These are phyloP conservation scores for Deinandra increscens DNA, from an alignment of 129 eudicot genomes.

Conservation along the genomic window DNA sequence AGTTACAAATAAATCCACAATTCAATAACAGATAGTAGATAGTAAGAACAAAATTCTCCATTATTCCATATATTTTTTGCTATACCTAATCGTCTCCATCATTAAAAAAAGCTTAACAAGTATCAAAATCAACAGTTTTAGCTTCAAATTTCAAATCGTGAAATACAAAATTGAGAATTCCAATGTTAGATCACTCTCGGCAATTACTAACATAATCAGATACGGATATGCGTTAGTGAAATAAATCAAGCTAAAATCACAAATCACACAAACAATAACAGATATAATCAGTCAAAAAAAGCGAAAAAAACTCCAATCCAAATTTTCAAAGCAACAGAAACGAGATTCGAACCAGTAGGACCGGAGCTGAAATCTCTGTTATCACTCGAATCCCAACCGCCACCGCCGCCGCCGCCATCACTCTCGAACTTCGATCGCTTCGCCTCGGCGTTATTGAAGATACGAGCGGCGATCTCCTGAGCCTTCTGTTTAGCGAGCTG, in stretches of 20 bases:
- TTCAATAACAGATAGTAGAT: not conserved
- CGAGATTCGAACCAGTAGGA: slow-evolving; percentile 30
- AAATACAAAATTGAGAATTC: too few relatives aligned
- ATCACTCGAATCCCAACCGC: slow-evolving; percentile 36
- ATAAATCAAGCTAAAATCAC: too few relatives aligned
- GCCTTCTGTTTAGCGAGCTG: slow-evolving; percentile 55
- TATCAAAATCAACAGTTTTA: too few relatives aligned
- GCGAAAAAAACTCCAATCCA: too few relatives aligned
- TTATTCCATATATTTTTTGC: too few relatives aligned
- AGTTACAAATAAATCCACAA: not conserved
- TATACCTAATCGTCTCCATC: too few relatives aligned
- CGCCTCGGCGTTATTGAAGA: slow-evolving; percentile 49
- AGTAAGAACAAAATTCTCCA: too few relatives aligned
- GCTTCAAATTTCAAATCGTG: not conserved
- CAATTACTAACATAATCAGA: too few relatives aligned
- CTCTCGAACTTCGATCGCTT: slow-evolving; percentile 69
- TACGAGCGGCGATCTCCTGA: slow-evolving; percentile 57
- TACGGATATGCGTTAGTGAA: too few relatives aligned
- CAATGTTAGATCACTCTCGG: too few relatives aligned
- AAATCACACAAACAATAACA: not conserved
- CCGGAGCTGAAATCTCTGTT: slow-evolving; percentile 22
- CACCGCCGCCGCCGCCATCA: slow-evolving; percentile 45
- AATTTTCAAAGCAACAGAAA: not conserved
- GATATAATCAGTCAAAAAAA: not conserved
- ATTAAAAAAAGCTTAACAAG: too few relatives aligned